phyloP scores from a whole-genome alignment of 2,329 filamentous ascomycete genomes.

The Cladosporium sp. region DNA sequence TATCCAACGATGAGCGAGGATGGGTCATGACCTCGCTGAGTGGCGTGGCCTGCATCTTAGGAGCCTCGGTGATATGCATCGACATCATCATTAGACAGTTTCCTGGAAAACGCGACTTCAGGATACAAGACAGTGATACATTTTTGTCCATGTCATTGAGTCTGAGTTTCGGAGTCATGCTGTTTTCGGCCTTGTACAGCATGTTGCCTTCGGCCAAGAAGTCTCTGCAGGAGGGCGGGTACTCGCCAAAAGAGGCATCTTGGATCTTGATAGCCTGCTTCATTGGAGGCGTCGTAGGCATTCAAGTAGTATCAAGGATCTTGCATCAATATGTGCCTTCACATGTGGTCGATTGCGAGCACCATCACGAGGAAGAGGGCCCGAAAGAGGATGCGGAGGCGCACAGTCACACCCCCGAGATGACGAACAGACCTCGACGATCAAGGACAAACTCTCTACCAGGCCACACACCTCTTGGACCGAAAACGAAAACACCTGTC shows the following conservation, averaged over 20 bases:
- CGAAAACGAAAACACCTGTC: constrained; percentile 15
- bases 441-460: constrained; percentile 18
- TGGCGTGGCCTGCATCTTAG: constrained; percentile 67
- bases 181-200: constrained; percentile 87
- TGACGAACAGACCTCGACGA: constrained; percentile 5
- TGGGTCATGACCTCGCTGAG: constrained; percentile 87
- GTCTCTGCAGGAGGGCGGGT: constrained; percentile 68
- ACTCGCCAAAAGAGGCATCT: constrained; percentile 62
- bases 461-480: constrained; percentile 15
- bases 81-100: constrained; percentile 72
- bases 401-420: neutral
- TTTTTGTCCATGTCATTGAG: constrained; percentile 88
- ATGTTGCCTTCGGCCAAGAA: constrained; percentile 84
- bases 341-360: constrained; percentile 76
- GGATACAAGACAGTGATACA: constrained; percentile 80
- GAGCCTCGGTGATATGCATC: constrained; percentile 80
- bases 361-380: constrained; percentile 60
- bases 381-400: constrained; percentile 24
- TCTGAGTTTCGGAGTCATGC: constrained; percentile 93
- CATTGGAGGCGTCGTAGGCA: constrained; percentile 67
- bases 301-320: constrained; percentile 67
- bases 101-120: constrained; percentile 71
- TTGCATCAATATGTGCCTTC: constrained; percentile 72
- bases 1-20: constrained; percentile 80
- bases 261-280: constrained; percentile 68